A percentile compares a stretch with the other conserved stretches of the same genome.
Evolutionary conservation across 2,329 filamentous ascomycete species (phyloP).

Genomic region (Didymella keratinophila): DNA sequence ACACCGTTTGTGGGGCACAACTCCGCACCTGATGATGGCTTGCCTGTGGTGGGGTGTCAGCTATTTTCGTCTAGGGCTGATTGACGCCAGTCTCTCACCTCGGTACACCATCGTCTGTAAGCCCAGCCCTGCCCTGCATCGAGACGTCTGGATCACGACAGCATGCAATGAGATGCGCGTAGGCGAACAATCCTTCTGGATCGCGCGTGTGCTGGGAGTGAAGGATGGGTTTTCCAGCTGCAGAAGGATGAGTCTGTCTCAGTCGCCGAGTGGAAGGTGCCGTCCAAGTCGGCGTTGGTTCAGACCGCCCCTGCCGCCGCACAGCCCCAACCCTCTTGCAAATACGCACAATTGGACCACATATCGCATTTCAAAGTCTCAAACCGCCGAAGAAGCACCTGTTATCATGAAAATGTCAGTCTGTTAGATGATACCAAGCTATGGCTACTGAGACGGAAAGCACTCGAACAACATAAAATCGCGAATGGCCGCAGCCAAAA

Average conservation of each 20-base stretch:
- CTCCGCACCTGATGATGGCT: constrained; percentile 28
- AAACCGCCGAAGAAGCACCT: not conserved
- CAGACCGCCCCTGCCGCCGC: constrained; percentile 6
- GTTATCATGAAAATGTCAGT: not conserved
- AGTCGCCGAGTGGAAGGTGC: constrained; percentile 1
- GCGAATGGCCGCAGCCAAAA: not conserved
- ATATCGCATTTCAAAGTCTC: not conserved
- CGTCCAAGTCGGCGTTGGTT: not conserved
- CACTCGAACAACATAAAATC: not conserved
- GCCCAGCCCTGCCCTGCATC: constrained; percentile 16
- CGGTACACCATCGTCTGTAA: constrained; percentile 36
- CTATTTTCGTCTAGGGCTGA: constrained; percentile 8
- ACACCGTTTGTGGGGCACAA: not conserved
- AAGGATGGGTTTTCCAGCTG: not conserved
- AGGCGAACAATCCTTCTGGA: not conserved
- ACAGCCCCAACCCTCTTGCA: constrained; percentile 5
- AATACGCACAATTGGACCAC: not conserved
- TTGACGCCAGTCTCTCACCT: constrained; percentile 15
- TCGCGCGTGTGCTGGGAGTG: constrained; percentile 4
- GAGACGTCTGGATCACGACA: constrained; percentile 14
- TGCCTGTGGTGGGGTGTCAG: constrained; percentile 26
- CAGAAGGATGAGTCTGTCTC: constrained; percentile 10
- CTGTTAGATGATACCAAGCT: not conserved
- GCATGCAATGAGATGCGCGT: not conserved
- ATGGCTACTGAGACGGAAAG: not conserved